Percentiles rank a stretch among this genome's conserved stretches.
phyloP scores from a whole-genome alignment of 73 alveolate genomes.

The Tetrahymena malaccensis region DNA sequence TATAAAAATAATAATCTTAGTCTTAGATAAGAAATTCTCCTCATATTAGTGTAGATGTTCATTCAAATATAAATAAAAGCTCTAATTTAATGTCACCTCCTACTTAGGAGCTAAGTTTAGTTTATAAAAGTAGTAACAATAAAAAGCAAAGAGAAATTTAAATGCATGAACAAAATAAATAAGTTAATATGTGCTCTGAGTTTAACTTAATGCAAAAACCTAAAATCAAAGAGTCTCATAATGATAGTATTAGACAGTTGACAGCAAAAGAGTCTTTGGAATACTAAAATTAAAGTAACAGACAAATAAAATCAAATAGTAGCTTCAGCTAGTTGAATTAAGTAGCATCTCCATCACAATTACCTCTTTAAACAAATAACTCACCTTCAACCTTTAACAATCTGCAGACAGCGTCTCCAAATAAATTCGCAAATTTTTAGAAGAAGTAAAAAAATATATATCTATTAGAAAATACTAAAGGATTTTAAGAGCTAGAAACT shows the following conservation, averaged over 20 bases:
- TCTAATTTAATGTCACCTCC: background rate
- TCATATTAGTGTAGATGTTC: background rate
- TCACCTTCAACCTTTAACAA: background rate
- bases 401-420: background rate
- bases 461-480: background rate
- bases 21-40: background rate
- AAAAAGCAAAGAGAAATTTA: background rate
- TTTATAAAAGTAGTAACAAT: background rate
- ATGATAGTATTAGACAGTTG: background rate
- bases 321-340: background rate
- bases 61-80: background rate
- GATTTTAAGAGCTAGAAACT: background rate
- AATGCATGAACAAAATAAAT: background rate
- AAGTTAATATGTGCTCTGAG: background rate
- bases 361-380: background rate
- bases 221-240: background rate
- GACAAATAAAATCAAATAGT: background rate
- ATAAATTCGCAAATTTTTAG: background rate
- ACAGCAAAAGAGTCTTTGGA: background rate
- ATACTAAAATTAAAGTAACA: background rate
- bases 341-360: background rate
- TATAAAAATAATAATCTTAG: background rate
- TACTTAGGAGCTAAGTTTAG: background rate
- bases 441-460: background rate
- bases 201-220: background rate